phyloP scores from a whole-genome alignment of 2,329 filamentous ascomycete species.

The Fusarium sp. region DNA sequence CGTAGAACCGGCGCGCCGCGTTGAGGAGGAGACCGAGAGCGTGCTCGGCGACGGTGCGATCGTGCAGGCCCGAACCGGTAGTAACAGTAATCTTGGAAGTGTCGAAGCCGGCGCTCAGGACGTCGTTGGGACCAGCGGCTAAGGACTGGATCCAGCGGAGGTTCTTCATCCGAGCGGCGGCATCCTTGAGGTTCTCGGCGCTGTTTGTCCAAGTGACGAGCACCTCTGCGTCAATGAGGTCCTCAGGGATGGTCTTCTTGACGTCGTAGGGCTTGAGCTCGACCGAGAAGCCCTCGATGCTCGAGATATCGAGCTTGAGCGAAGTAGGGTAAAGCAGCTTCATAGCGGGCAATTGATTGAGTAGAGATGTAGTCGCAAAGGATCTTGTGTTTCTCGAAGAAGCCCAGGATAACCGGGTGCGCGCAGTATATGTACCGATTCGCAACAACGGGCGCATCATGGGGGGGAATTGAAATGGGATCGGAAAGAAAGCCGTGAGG shows the following conservation, averaged over 20 bases:
- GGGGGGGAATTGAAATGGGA: slow-evolving; percentile 6
- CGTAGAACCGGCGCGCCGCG: slow-evolving; percentile 64
- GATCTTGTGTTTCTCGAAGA: slow-evolving; percentile 1
- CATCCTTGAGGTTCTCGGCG: slow-evolving; percentile 64
- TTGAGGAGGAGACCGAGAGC: slow-evolving; percentile 64
- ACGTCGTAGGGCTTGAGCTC: slow-evolving; percentile 67
- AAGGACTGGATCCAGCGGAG: slow-evolving; percentile 72
- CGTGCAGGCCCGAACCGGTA: slow-evolving; percentile 69
- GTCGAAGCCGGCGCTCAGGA: slow-evolving; percentile 68
- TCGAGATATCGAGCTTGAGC: slow-evolving; percentile 61
- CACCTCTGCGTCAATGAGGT: slow-evolving; percentile 65
- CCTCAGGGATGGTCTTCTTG: slow-evolving; percentile 61
- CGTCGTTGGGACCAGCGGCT: slow-evolving; percentile 71
- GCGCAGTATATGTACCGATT: slow-evolving; percentile 33
- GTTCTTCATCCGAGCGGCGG: slow-evolving; percentile 61
- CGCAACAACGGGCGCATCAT: slow-evolving; percentile 30
- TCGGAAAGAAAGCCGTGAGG: slow-evolving; percentile 38
- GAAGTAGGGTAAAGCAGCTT: slow-evolving; percentile 74
- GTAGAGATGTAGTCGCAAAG: not conserved
- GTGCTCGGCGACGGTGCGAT: slow-evolving; percentile 71
- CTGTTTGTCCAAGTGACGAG: slow-evolving; percentile 70
- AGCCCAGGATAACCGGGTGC: not conserved
- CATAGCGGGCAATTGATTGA: slow-evolving; percentile 48
- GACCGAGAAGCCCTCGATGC: slow-evolving; percentile 65
- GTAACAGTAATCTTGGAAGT: slow-evolving; percentile 58